phyloP scores from a whole-genome alignment of 2,329 filamentous ascomycete species.

The Xylaria sp. region DNA sequence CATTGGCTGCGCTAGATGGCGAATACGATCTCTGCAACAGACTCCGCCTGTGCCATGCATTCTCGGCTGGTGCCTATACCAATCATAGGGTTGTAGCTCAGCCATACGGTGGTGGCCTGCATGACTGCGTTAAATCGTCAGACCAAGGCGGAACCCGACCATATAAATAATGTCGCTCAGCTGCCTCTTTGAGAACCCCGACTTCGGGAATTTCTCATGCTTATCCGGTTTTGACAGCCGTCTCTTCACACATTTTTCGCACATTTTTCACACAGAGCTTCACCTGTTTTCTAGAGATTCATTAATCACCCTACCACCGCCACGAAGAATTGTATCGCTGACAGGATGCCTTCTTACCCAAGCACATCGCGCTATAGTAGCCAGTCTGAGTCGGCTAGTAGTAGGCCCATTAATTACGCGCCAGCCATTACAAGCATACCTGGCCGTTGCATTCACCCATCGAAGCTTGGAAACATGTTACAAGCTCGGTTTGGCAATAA shows the following conservation, averaged over 20 bases:
- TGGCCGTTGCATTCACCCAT: slow-evolving; percentile 28
- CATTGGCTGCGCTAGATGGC: neutral
- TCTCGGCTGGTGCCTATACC: neutral
- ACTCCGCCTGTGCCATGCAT: neutral
- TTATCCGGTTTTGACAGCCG: neutral
- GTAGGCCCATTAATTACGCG: neutral
- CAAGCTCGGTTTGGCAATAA: slow-evolving; percentile 26
- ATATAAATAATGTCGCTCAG: neutral
- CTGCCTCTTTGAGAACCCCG: neutral
- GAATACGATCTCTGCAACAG: neutral
- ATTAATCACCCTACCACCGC: neutral
- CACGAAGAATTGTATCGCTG: neutral
- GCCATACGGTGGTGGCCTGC: neutral
- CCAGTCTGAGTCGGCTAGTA: neutral
- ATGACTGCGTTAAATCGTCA: neutral
- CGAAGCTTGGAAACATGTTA: slow-evolving; percentile 21
- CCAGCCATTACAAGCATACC: slow-evolving; percentile 19
- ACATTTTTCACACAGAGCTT: neutral
- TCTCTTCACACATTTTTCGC: neutral
- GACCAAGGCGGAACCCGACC: neutral
- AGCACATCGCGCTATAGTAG: neutral
- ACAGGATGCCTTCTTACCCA: neutral
- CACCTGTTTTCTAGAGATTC: too few relatives aligned
- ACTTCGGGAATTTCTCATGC: neutral
- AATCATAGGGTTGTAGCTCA: neutral